Evolutionary conservation across 1,139 yeast genomes (phyloP).

Genomic region (Candida glucosophila): DNA sequence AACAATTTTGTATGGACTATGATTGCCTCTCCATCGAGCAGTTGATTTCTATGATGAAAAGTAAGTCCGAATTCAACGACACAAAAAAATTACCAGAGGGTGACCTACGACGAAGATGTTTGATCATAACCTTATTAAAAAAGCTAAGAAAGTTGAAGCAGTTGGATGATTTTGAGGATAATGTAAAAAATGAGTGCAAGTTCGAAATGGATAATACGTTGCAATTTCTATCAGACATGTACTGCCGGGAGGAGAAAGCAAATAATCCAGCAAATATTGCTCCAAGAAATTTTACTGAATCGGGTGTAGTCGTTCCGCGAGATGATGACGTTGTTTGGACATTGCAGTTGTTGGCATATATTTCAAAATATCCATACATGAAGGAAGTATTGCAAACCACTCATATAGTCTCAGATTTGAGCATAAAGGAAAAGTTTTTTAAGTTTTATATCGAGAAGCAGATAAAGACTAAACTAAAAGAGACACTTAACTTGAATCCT

Average conservation of each 20-base stretch:
- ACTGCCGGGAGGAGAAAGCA: conserved; percentile 29
- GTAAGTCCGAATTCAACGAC: too few relatives aligned
- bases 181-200: conserved; percentile 23
- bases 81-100: conserved; percentile 11
- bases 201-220: conserved; percentile 38
- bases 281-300: conserved; percentile 60
- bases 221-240: conserved; percentile 34
- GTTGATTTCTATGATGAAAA: too few relatives aligned
- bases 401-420: conserved; percentile 49
- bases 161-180: conserved; percentile 25
- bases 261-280: conserved; percentile 18
- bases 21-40: too few relatives aligned
- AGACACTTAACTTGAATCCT: conserved; percentile 23
- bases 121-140: conserved; percentile 27
- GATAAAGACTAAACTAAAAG: conserved; percentile 25
- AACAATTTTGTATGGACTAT: too few relatives aligned
- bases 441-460: conserved; percentile 32
- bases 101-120: conserved; percentile 29
- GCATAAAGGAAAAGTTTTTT: conserved; percentile 38
- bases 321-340: conserved; percentile 96
- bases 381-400: conserved; percentile 69
- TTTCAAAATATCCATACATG: conserved; percentile 80
- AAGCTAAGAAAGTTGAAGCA: conserved; percentile 33
- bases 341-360: conserved; percentile 81
- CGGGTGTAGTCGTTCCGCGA: conserved; percentile 73